Evolutionary conservation across 139 green algal species (phyloP).

Genomic region (Bryopsis sp.): DNA sequence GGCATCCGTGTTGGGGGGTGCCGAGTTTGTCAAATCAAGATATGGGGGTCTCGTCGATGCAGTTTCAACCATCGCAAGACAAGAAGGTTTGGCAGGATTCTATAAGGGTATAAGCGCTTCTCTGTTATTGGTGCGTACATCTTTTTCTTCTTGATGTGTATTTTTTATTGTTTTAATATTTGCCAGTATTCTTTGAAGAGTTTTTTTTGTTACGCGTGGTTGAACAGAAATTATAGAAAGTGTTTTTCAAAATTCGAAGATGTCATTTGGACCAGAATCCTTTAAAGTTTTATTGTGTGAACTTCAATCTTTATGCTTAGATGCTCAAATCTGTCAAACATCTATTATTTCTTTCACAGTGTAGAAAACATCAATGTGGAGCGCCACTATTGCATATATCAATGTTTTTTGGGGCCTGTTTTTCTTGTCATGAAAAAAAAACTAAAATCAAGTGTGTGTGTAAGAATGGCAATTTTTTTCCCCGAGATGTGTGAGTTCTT

Average conservation of each 20-base stretch:
- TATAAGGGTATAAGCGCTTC: conserved; percentile 83
- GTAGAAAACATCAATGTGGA: background rate
- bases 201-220: conserved; percentile 59
- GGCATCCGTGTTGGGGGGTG: background rate
- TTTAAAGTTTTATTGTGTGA: conserved; percentile 23
- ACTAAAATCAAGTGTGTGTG: background rate
- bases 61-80: conserved; percentile 47
- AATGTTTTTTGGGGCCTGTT: background rate
- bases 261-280: conserved; percentile 70
- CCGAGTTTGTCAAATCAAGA: conserved; percentile 48
- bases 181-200: background rate
- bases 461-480: background rate
- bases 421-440: background rate
- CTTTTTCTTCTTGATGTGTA: conserved; percentile 90
- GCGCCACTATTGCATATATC: background rate
- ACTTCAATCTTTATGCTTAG: background rate
- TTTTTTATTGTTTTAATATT: conserved; percentile 74
- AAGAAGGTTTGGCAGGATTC: conserved; percentile 73
- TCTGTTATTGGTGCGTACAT: conserved; percentile 78
- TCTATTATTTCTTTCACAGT: background rate
- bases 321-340: background rate
- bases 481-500: background rate
- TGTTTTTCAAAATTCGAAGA: conserved; percentile 77
- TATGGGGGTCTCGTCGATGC: conserved; percentile 68
- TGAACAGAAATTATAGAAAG: conserved; percentile 57